Evolutionary conservation across 805 yeast species (phyloP), one percentile per base, ranked within the genome.

Genomic region (Nakazawaea populi): DNA sequence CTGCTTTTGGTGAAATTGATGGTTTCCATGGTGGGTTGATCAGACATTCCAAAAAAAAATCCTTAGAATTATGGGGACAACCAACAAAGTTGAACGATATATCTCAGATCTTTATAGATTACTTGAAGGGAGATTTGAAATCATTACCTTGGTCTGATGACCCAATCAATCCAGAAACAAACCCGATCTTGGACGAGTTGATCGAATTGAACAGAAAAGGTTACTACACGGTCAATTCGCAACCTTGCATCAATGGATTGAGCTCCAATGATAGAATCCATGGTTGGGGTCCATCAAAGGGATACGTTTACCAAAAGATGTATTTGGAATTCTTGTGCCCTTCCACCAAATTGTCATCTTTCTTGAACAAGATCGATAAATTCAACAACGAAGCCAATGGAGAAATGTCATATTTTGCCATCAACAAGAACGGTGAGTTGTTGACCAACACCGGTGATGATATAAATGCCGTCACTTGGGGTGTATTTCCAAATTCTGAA

Each of bases 391-490:
- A 62, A 46, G 63, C 59, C 32, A 49, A 63, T 35, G 75, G 75
- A 47, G 70, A 73, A 43, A 72, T 91, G 58, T 83, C 96, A 4
- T 92, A 80, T 69, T 91, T 89, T 63, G 85, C 91, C 4, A 89
- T 88, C 31, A 73, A 75, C 58, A 79, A 78, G 59, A 62, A 70
- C 35, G 77, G 80, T 2, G 81, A 80, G 41, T 71, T 90, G 49
- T 55, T 64, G 18, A 80, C 96, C 46, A 91, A 91, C 66, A 77
- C 77, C 28, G 83, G 79, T 43, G 88, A 83, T 37, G 86, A 82
- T 55, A 90, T 95, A 56, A 91, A 89, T 63, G 97, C 98, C 7
- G 97, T 92, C 51, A 92, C 98, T 18, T 92, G 98, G 98, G 98
- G 98, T 56, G 89, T 91, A 50, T 90, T 89, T 81, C 97, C 98